Evolutionary conservation across 805 yeast species (phyloP), one percentile per base, ranked within the genome.

Genomic region (Metschnikowia borealis): DNA sequence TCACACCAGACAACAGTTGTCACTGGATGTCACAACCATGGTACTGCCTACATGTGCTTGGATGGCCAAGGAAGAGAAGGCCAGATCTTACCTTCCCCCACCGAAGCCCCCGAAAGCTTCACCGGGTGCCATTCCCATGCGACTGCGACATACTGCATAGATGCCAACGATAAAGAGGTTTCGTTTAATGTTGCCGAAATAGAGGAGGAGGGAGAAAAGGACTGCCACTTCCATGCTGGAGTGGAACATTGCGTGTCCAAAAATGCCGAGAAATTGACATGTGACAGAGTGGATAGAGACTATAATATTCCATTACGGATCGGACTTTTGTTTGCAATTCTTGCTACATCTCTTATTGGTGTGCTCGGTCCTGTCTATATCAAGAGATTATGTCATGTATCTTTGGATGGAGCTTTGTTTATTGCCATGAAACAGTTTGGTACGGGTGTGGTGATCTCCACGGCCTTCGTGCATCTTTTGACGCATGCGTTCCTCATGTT

Each of bases 181-280:
- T 31, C 36, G 13, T 49, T 49, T 33, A 11, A 17, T 13, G 23
- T 23, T 20, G 40, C 18, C 55, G 48, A 13, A 20, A 14, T 20
- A 10, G 21, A 32, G 3, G n/a, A 21, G 8, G 20, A 23, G 8
- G 20, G 13, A 15, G 48, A 26, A 7, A 14, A 21, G 47, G 55
- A 64, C 31, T 65, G 69, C 44, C 69, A 65, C 48, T 65, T 62
- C 54, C 68, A 65, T 46, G 69, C 66, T n/a, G 69, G 69, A 1
- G 68, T 65, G 7, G 69, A 65, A 47, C 69, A 65, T 54, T 65
- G 69, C 49, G 61, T 49, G 1, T 50, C 51, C 13, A 50, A 50
- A 6, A 59, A 38, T 13, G 51, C 46, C 33, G 52, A 48, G 23
- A 31, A 29, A 10, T 33, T 13, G 3, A 42, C 57, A 1, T 65